Evolutionary conservation across 176 grass and related monocot species (phyloP).

Genomic region (Hordeum vulgare): DNA sequence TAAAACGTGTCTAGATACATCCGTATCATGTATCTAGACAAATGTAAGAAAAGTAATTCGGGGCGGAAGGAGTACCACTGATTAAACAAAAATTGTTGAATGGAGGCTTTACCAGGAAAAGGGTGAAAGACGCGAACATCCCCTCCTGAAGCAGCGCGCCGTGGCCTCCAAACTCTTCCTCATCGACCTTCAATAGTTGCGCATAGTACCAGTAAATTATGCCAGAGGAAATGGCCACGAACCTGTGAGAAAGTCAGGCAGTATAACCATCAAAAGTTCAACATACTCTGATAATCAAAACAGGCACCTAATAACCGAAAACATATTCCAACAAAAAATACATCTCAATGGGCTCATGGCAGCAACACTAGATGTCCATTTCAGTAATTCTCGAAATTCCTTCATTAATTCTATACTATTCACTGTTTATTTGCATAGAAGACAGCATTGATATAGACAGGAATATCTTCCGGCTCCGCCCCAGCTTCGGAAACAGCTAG

Average conservation of each 20-base stretch:
- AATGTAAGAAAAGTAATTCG: too few species aligned
- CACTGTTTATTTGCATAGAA: too few species aligned
- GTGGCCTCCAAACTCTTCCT: slow-evolving; percentile 93
- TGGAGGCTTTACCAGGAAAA: slow-evolving; percentile 70
- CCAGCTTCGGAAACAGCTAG: too few species aligned
- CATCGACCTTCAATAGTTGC: slow-evolving; percentile 75
- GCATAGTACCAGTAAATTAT: slow-evolving; percentile 83
- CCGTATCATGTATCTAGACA: too few species aligned
- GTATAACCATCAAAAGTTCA: not conserved
- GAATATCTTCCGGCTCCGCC: too few species aligned
- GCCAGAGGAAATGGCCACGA: slow-evolving; percentile 69
- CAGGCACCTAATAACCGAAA: not conserved
- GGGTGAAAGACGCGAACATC: slow-evolving; percentile 86
- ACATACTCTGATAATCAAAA: not conserved
- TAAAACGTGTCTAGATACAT: too few species aligned
- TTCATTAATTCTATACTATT: too few species aligned
- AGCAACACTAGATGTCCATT: not conserved
- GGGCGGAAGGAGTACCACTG: not conserved
- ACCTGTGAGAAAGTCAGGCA: slow-evolving; percentile 30
- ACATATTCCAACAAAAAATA: not conserved
- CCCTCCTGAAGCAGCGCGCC: slow-evolving; percentile 85
- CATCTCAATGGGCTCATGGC: not conserved
- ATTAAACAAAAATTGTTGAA: not conserved
- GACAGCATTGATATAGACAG: too few species aligned
- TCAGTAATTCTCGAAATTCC: too few species aligned